Base-by-base conservation (phyloP, 257 asterid genomes). In the Ehretia macrophylla region DNA sequence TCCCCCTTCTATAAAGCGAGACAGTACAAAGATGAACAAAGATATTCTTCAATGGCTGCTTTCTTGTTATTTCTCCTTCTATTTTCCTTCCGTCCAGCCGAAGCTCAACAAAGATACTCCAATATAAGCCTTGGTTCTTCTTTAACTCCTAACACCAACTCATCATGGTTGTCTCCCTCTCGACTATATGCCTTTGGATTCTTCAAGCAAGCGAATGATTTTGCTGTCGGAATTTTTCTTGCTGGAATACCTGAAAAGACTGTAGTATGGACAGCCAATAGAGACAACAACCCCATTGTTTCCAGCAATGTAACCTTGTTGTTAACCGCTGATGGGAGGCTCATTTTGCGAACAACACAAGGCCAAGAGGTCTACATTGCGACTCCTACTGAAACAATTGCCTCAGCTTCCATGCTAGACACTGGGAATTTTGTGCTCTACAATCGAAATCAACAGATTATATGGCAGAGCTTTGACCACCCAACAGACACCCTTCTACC, bases 391-490 rank as follows among this genome's bases (percentile, higher is more conserved):
- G 54, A 8, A 18, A 14, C 68, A 2, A 65, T 75, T 17, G 55
- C 72, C 2, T 51, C 54, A 1, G 89, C 83, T 27, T 68, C 83
- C 9, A 77, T 84, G 80, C 75, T 64, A 9, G 79, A 84, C 42
- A 70, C 51, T n/a, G 94, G 89, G 0, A 82, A 85, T 65, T 82
- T 82, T 18, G 89, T 79, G 38, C 66, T 85, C 17, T 80, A 78
- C 37, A 8, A 56, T 56, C 56, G 69, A 8, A 27, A 20, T 17
- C 40, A 35, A 1, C 32, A 13, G 11, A 18, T 72, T n/a, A 58
- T 63, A 1, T 83, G 94, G 94, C 86, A 70, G 72, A 85, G 88
- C 70, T 80, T 75, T 22, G 84, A 73, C 20, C 1, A 67, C 56
- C 90, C 85, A 3, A 82, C 85, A 1, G 62, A 80, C 64, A 67